Evolutionary conservation across 139 green algal species (phyloP).

Genomic region (Chlamydomonas urium): DNA sequence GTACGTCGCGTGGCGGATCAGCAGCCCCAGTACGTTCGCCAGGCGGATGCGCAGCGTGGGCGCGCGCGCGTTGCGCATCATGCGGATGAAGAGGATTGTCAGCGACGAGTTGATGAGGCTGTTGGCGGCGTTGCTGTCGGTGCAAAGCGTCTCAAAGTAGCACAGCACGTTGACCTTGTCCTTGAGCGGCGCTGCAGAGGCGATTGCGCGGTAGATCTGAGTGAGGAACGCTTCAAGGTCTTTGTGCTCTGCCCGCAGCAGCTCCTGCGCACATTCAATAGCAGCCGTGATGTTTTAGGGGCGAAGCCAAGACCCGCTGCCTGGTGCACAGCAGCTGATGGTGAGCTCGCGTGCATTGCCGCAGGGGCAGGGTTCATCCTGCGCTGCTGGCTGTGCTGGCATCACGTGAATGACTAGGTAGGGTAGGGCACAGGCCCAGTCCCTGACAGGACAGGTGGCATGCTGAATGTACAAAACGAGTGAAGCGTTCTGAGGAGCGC

Average conservation of each 20-base stretch:
- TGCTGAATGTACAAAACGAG: too few species aligned
- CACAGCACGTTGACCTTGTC: slow-evolving; percentile 83
- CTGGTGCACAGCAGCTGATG: too few species aligned
- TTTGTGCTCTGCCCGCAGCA: slow-evolving; percentile 50
- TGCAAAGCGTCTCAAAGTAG: slow-evolving; percentile 88
- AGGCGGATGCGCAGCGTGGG: slow-evolving; percentile 55
- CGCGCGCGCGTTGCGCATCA: slow-evolving; percentile 53
- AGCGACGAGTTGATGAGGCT: slow-evolving; percentile 84
- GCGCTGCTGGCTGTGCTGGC: too few species aligned
- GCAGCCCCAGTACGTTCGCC: slow-evolving; percentile 49
- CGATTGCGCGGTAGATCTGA: slow-evolving; percentile 58
- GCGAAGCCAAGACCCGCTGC: too few species aligned
- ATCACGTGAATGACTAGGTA: too few species aligned
- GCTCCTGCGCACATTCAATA: slow-evolving; percentile 35
- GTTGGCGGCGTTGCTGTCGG: slow-evolving; percentile 71
- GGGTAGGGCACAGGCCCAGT: too few species aligned
- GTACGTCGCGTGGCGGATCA: slow-evolving; percentile 82
- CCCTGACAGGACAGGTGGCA: too few species aligned
- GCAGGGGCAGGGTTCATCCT: too few species aligned
- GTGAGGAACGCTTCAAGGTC: slow-evolving; percentile 59
- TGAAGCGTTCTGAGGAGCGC: too few species aligned
- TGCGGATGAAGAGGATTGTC: slow-evolving; percentile 72
- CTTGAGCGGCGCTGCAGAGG: slow-evolving; percentile 57
- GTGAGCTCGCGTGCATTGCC: too few species aligned
- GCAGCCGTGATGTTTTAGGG: too few species aligned